Evolutionary conservation across 2,329 filamentous ascomycete genomes (phyloP).

Genomic region (Hypoxylon sp.): DNA sequence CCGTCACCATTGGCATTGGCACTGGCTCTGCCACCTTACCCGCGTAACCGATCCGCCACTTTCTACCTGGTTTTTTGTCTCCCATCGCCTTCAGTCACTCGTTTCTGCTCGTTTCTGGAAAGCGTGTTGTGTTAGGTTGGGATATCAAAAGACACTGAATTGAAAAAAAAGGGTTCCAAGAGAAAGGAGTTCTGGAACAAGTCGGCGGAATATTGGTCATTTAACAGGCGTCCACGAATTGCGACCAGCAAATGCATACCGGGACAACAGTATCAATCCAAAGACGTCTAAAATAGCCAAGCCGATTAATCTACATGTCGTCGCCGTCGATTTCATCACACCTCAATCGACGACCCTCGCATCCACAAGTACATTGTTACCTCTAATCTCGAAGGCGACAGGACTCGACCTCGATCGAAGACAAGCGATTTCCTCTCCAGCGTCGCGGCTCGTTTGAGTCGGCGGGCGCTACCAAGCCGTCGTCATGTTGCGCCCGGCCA

Average conservation of each 20-base stretch:
- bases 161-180: slow-evolving; percentile 3
- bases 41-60: slow-evolving; percentile 31
- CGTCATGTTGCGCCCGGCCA: slow-evolving; percentile 89
- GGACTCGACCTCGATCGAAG: slow-evolving; percentile 16
- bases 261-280: slow-evolving; percentile 1
- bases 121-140: slow-evolving; percentile 32
- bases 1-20: slow-evolving; percentile 24
- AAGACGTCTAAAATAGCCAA: not conserved
- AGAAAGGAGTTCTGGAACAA: slow-evolving; percentile 20
- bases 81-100: slow-evolving; percentile 37
- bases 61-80: slow-evolving; percentile 13
- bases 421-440: slow-evolving; percentile 23
- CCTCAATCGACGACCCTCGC: slow-evolving; percentile 19
- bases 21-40: slow-evolving; percentile 33
- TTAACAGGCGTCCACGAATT: slow-evolving; percentile 1
- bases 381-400: slow-evolving; percentile 22
- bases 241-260: slow-evolving; percentile 11
- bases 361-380: slow-evolving; percentile 22
- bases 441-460: slow-evolving; percentile 45
- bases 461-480: slow-evolving; percentile 46
- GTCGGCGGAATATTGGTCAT: slow-evolving; percentile 14
- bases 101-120: slow-evolving; percentile 45
- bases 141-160: not conserved
- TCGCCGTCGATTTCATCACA: slow-evolving; percentile 30
- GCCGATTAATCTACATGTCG: slow-evolving; percentile 40